Percentiles rank a stretch among this genome's conserved stretches.
Evolutionary conservation across 2,329 filamentous ascomycete species (phyloP).

Genomic region (Tolypocladium ovalisporum): DNA sequence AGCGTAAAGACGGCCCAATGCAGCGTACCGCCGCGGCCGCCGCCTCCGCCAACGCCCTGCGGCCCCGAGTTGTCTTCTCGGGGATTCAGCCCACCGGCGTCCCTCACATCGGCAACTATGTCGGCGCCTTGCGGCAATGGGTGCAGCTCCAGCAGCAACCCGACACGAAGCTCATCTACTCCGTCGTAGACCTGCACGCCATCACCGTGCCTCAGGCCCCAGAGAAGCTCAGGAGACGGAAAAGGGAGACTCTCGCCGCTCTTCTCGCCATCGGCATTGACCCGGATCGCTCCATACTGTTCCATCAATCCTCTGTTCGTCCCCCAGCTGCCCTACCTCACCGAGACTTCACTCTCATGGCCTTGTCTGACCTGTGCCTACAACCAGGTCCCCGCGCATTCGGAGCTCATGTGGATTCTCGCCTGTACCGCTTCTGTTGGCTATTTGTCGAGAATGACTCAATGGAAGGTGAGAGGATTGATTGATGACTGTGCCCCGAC

Average conservation of each 20-base stretch:
- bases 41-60: background rate
- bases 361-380: background rate
- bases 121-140: conserved; percentile 84
- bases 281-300: conserved; percentile 65
- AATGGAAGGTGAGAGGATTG: conserved; percentile 76
- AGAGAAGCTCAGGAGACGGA: conserved; percentile 48
- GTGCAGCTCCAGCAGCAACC: conserved; percentile 59
- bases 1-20: background rate
- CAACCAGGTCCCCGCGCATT: conserved; percentile 58
- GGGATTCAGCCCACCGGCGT: conserved; percentile 94
- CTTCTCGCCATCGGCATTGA: conserved; percentile 77
- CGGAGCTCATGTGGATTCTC: conserved; percentile 94
- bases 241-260: conserved; percentile 66
- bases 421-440: conserved; percentile 87
- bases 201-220: conserved; percentile 69
- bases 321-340: background rate
- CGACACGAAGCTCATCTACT: conserved; percentile 61
- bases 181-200: conserved; percentile 87
- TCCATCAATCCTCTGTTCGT: conserved; percentile 68
- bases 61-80: conserved; percentile 62
- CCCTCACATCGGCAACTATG: conserved; percentile 90
- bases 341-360: background rate
- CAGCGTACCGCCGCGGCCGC: background rate
- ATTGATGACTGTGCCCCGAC: background rate
- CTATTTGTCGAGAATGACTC: conserved; percentile 95